Evolutionary conservation across 2,329 filamentous ascomycete species (phyloP).

Genomic region (Colletotrichum costaricense): DNA sequence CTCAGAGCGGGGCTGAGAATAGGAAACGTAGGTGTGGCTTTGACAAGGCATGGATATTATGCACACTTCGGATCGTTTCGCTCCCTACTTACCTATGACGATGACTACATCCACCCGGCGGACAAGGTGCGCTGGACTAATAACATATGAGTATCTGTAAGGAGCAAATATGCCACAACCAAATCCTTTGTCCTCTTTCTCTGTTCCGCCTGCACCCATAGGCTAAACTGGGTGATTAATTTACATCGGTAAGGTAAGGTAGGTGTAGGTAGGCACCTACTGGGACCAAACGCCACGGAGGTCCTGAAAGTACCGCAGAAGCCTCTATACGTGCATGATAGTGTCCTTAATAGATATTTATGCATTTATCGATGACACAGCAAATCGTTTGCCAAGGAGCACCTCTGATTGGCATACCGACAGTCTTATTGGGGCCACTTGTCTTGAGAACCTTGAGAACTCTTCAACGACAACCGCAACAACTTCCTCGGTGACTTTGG

Average conservation of each 20-base stretch:
- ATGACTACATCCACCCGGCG: background rate
- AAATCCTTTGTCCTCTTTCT: background rate
- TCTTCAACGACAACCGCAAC: background rate
- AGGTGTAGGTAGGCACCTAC: background rate
- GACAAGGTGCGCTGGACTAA: background rate
- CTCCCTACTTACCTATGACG: background rate
- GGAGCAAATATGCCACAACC: background rate
- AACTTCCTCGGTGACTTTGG: too few species aligned
- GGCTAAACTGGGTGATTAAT: too few species aligned
- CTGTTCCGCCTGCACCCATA: background rate
- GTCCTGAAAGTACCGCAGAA: too few species aligned
- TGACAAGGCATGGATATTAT: background rate
- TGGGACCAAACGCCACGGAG: too few species aligned
- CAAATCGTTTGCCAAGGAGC: background rate
- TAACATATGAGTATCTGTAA: background rate
- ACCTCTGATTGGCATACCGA: background rate
- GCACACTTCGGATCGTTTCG: background rate
- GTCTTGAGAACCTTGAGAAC: constrained; percentile 23
- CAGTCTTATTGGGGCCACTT: background rate
- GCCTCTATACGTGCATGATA: background rate
- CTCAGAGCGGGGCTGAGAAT: background rate
- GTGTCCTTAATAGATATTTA: background rate
- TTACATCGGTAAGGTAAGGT: background rate
- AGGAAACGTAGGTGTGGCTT: background rate
- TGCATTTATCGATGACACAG: background rate